These are phyloP conservation scores for Favolaschia claudopus DNA, from an alignment of 768 basidiomycete species.

Conservation along the genomic window DNA sequence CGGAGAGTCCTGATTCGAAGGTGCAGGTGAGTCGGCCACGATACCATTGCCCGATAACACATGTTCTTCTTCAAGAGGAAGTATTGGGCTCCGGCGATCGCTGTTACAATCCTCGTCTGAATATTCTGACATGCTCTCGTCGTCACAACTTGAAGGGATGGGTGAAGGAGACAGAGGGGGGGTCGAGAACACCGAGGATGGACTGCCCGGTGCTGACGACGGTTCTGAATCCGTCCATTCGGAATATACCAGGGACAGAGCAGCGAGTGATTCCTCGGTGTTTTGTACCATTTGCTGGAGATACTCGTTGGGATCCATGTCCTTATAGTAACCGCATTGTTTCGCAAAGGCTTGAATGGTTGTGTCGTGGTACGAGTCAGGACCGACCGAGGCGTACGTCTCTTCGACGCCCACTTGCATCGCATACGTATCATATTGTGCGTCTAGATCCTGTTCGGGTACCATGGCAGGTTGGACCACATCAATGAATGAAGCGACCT, in stretches of 20 bases:
- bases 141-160: conserved; percentile 6
- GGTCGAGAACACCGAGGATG: not conserved
- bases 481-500: no score
- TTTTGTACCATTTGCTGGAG: not conserved
- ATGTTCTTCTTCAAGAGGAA: no score
- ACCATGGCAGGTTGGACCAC: not conserved
- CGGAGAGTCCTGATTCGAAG: no score
- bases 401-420: not conserved
- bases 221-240: conserved; percentile 13
- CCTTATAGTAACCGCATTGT: not conserved
- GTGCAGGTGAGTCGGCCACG: no score
- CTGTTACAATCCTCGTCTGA: not conserved
- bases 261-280: not conserved
- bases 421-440: not conserved
- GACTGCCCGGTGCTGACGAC: conserved; percentile 5
- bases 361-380: not conserved
- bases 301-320: not conserved
- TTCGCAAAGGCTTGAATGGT: not conserved
- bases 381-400: no score
- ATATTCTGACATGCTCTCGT: not conserved
- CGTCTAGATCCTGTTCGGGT: not conserved
- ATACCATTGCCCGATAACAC: no score
- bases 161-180: conserved; percentile 8
- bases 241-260: not conserved
- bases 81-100: not conserved